These are phyloP conservation scores for Sphaerobolus stellatus DNA, from an alignment of 1,284 basidiomycete species.

Conservation along the genomic window DNA sequence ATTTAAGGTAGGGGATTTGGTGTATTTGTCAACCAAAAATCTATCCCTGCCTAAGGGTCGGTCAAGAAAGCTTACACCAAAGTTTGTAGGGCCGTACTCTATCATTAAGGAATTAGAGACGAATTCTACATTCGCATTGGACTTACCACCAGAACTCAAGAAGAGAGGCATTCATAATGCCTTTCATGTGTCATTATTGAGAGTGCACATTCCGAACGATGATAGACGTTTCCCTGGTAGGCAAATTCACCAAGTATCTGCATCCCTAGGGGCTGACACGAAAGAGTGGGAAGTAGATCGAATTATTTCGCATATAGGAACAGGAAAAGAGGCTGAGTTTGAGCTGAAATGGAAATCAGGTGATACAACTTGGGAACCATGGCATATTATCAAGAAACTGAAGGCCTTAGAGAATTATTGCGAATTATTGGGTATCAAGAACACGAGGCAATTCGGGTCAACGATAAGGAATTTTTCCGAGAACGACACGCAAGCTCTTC, in stretches of 20 bases:
- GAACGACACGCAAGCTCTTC: too few species aligned
- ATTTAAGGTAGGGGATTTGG: slow-evolving; percentile 25
- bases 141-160: slow-evolving; percentile 26
- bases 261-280: slow-evolving; percentile 17
- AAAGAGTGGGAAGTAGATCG: slow-evolving; percentile 33
- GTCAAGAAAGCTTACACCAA: slow-evolving; percentile 33
- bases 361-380: slow-evolving; percentile 34
- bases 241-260: slow-evolving; percentile 16
- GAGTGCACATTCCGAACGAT: slow-evolving; percentile 23
- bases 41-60: slow-evolving; percentile 29
- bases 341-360: slow-evolving; percentile 36
- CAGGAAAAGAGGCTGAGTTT: slow-evolving; percentile 24
- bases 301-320: slow-evolving; percentile 31
- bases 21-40: slow-evolving; percentile 39
- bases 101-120: slow-evolving; percentile 28
- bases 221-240: slow-evolving; percentile 20
- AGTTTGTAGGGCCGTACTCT: slow-evolving; percentile 34
- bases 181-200: slow-evolving; percentile 32
- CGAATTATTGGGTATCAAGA: slow-evolving; percentile 17
- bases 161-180: slow-evolving; percentile 26
- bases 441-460: too few species aligned
- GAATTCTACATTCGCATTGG: slow-evolving; percentile 26
- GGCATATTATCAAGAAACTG: slow-evolving; percentile 23
- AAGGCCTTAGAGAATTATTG: slow-evolving; percentile 24
- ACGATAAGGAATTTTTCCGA: too few species aligned